Conservation (phyloP, 805 yeast genomes). For the Candida stauntonica region DNA sequence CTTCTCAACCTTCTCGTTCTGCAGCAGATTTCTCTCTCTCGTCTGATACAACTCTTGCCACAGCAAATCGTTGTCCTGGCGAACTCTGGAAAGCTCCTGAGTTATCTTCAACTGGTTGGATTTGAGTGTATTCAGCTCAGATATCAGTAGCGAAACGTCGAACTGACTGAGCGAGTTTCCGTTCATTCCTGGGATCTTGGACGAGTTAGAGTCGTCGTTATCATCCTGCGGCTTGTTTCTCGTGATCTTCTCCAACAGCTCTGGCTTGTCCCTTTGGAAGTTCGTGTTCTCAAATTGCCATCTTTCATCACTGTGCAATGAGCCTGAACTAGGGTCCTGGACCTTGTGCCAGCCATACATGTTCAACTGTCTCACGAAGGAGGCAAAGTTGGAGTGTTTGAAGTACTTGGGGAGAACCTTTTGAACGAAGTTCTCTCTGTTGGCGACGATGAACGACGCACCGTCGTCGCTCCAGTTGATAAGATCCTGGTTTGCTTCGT, state of each 20-base stretch:
- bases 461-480: conserved; percentile 89
- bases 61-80: conserved; percentile 81
- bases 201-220: conserved; percentile 4
- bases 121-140: conserved; percentile 45
- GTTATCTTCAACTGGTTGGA: conserved; percentile 75
- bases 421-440: conserved; percentile 79
- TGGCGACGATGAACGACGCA: conserved; percentile 73
- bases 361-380: conserved; percentile 92
- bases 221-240: conserved; percentile 52
- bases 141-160: conserved; percentile 38
- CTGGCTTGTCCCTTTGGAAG: conserved; percentile 75
- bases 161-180: conserved; percentile 3
- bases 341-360: conserved; percentile 99
- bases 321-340: conserved; percentile 82
- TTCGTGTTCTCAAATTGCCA: conserved; percentile 87
- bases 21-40: conserved; percentile 80
- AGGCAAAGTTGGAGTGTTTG: conserved; percentile 92
- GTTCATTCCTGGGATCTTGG: conserved; percentile 13
- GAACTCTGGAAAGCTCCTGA: conserved; percentile 77
- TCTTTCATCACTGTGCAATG: conserved; percentile 68
- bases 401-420: conserved; percentile 84
- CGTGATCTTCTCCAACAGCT: conserved; percentile 76
- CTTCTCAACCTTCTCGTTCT: conserved; percentile 82
- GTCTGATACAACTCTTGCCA: conserved; percentile 88
- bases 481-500: conserved; percentile 58